Evolutionary conservation across 2,329 filamentous ascomycete genomes (phyloP), one percentile per base, ranked within the genome.

Genomic region (Penicillium sp.): DNA sequence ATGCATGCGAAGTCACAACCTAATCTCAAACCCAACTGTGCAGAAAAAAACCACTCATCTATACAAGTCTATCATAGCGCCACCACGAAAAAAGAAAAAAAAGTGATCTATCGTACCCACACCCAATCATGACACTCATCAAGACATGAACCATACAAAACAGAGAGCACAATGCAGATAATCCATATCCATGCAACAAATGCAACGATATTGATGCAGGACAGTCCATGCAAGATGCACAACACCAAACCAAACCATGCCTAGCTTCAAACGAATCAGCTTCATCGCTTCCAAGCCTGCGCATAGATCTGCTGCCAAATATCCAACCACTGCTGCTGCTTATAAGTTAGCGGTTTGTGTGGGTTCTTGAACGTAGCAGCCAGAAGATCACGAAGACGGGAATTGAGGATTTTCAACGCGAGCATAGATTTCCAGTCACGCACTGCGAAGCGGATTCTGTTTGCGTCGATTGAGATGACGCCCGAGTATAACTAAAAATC

Each of bases 361-460:
- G 76, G 76, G 33, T 69, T 70, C 16, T 69, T 69, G 75, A 95
- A 91, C 21, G 83, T 81, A 28, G 82, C 80, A 0, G 83, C 84
- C 43, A 95, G 77, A 38, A 95, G 82, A 60, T 95, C 90, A 59
- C 87, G 85, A 16, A 96, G 77, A 24, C 88, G 82, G 2, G 79
- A 77, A 18, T 90, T 83, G 48, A 97, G 76, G 6, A 85, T 84
- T 73, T 96, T 96, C 65, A 99, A 76, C n/a, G 88, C 91, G 33
- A 96, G 82, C 80, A 94, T 86, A 0, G 87, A 87, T 74, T 92
- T 95, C 92, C 93, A 97, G 67, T 95, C 89, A 4, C 85, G 82
- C 0, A 95, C 82, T 21, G 87, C 83, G 68, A 97, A 96, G 45
- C 90, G 84, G 45, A 93, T 82, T 28, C 92, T 83, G 68, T 96